Base-by-base conservation (phyloP, 2,329 filamentous ascomycete genomes). In the Leptographium radiaticola region DNA sequence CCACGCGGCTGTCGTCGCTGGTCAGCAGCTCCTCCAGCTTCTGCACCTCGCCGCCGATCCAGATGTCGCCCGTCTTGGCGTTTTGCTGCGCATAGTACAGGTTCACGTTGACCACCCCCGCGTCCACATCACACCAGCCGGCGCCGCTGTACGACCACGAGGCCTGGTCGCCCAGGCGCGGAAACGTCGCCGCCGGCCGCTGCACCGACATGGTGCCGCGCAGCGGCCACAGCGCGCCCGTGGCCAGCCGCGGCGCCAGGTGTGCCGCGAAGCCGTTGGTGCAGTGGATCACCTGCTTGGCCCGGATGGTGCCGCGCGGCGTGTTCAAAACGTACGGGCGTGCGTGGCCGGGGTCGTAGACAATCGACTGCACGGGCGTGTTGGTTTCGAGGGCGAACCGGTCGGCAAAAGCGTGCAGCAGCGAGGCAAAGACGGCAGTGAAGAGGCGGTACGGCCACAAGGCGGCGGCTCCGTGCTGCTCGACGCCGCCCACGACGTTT, bases 201-300 rank as follows among this genome's bases (percentile, higher is more conserved):
- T 73, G 71, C 5, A 68, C 67, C 3, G 69, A 69, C 71, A 75
- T 74, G 6, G 67, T 67, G 0, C 68, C 70, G 38, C 70, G 66
- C 18, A 68, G 62, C 0, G 70, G 70, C 46, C 64, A 68, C 10
- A 73, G 48, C 2, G 58, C 60, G 0, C 70, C 70, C 15, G 15
- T 16, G 4, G 65, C 61, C 2, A 74, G 59, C 0, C 13, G n/a
- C 15, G 72, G 71, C 1, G 74, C 59, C 6, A 75, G 63, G 56
- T 74, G 70, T 0, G 66, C 67, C 3, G 65, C 63, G 53, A 69
- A 66, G 1, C 61, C 70, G 52, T 74, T 73, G 3, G 70, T 74
- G 56, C 68, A 70, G 56, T 74, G 66, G 5, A 71, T 59, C 6
- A 74, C 62, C 5, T 68, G 65, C 2, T 47, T 57, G 3, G 66